Evolutionary conservation across 345 rosid species (phyloP).

Genomic region (Balakata baccata): DNA sequence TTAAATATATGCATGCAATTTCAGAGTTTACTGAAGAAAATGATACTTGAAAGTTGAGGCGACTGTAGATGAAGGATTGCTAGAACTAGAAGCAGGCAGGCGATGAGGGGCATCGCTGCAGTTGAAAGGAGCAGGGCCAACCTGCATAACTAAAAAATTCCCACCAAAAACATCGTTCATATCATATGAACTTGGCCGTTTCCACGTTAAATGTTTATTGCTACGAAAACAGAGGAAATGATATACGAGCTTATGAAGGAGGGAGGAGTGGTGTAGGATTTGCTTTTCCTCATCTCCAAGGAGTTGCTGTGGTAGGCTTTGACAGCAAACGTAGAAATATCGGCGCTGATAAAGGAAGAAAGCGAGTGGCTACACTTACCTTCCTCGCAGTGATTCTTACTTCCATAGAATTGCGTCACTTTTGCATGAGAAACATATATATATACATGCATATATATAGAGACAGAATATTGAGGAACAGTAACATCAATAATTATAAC

Average conservation of each 20-base stretch:
- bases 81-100: not conserved
- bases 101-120: not conserved
- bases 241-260: conserved; percentile 1
- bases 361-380: not conserved
- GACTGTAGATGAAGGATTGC: not conserved
- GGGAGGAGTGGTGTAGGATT: not conserved
- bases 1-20: too few relatives aligned
- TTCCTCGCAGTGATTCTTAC: not conserved
- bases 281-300: not conserved
- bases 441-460: too few relatives aligned
- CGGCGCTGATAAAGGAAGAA: not conserved
- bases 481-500: not conserved
- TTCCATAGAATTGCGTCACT: not conserved
- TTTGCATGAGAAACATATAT: too few relatives aligned
- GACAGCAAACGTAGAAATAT: not conserved
- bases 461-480: too few relatives aligned
- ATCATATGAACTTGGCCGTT: conserved; percentile 33
- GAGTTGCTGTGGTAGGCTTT: not conserved
- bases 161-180: conserved; percentile 40
- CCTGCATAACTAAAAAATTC: conserved; percentile 31
- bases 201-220: not conserved
- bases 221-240: not conserved
- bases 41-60: not conserved
- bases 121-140: conserved; percentile 14
- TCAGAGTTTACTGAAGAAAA: too few relatives aligned